Percentiles rank a stretch among this genome's conserved stretches.
Evolutionary conservation across 768 basidiomycete genomes (phyloP).

Genomic region (Podaxis sp.): DNA sequence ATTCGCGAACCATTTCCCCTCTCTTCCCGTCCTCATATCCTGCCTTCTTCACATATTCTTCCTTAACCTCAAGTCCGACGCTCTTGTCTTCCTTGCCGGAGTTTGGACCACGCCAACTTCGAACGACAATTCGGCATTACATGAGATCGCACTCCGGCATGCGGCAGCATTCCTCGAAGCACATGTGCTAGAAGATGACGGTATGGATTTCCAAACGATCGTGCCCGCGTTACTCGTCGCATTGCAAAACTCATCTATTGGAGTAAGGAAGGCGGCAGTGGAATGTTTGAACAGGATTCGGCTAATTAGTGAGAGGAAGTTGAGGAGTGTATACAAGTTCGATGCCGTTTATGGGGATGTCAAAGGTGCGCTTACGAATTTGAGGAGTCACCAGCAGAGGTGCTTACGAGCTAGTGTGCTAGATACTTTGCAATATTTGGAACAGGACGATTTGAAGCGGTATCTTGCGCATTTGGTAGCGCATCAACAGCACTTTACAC

Average conservation of each 20-base stretch:
- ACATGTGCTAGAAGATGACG: slow-evolving; percentile 45
- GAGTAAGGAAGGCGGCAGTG: slow-evolving; percentile 46
- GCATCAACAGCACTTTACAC: slow-evolving; percentile 49
- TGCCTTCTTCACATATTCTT: slow-evolving; percentile 64
- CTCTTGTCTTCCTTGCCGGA: slow-evolving; percentile 78
- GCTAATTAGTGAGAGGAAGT: slow-evolving; percentile 35
- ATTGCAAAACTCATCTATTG: slow-evolving; percentile 39
- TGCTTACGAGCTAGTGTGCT: not conserved
- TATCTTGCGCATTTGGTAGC: slow-evolving; percentile 52
- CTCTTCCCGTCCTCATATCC: slow-evolving; percentile 45
- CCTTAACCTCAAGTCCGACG: slow-evolving; percentile 59
- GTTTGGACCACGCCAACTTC: slow-evolving; percentile 41
- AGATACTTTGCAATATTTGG: slow-evolving; percentile 64
- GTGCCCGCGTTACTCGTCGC: slow-evolving; percentile 66
- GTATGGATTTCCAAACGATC: slow-evolving; percentile 77
- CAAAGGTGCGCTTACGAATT: slow-evolving; percentile 39
- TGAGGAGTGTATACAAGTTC: slow-evolving; percentile 61
- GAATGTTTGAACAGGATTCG: slow-evolving; percentile 50
- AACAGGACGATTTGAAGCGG: slow-evolving; percentile 54
- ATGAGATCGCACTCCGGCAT: slow-evolving; percentile 64
- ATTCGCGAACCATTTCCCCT: slow-evolving; percentile 54
- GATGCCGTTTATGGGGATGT: slow-evolving; percentile 67
- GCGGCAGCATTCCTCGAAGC: slow-evolving; percentile 79
- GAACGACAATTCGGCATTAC: slow-evolving; percentile 22
- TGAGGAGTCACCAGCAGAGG: slow-evolving; percentile 2